Evolutionary conservation across 2,329 filamentous ascomycete genomes (phyloP).

Genomic region (Esteya vermicola): DNA sequence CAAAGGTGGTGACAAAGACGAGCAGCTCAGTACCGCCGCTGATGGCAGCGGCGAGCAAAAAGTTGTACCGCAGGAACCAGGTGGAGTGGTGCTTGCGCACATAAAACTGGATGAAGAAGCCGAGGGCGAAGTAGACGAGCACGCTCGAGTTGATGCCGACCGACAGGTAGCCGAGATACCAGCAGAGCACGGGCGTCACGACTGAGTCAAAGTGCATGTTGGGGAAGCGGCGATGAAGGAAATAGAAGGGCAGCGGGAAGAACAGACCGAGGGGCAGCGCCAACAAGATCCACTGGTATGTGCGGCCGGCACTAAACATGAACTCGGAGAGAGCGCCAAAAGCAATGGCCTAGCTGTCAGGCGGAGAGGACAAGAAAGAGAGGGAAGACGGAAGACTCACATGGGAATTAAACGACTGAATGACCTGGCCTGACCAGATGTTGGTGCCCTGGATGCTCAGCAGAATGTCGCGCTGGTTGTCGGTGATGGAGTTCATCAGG

Average conservation of each 20-base stretch:
- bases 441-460: conserved; percentile 21
- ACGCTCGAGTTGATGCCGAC: conserved; percentile 23
- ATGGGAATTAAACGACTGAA: conserved; percentile 21
- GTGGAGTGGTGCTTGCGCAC: conserved; percentile 19
- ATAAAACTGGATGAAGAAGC: conserved; percentile 18
- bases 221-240: conserved; percentile 16
- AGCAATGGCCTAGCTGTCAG: conserved; percentile 15
- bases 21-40: conserved; percentile 24
- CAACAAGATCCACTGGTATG: conserved; percentile 21
- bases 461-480: conserved; percentile 20
- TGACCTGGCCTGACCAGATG: conserved; percentile 23
- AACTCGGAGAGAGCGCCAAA: conserved; percentile 16
- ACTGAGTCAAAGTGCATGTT: conserved; percentile 11
- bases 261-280: conserved; percentile 22
- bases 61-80: conserved; percentile 26
- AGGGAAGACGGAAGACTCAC: conserved; percentile 1
- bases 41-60: conserved; percentile 23
- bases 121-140: conserved; percentile 14
- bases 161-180: conserved; percentile 15
- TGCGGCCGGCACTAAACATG: conserved; percentile 20
- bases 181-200: conserved; percentile 22
- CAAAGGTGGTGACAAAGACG: conserved; percentile 26
- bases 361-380: not conserved
- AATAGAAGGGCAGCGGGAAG: conserved; percentile 20
- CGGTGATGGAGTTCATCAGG: conserved; percentile 23